Percentiles rank a stretch among this genome's conserved stretches.
Conservation (phyloP, 2,329 filamentous ascomycete genomes). For the Daldinia sp. region DNA sequence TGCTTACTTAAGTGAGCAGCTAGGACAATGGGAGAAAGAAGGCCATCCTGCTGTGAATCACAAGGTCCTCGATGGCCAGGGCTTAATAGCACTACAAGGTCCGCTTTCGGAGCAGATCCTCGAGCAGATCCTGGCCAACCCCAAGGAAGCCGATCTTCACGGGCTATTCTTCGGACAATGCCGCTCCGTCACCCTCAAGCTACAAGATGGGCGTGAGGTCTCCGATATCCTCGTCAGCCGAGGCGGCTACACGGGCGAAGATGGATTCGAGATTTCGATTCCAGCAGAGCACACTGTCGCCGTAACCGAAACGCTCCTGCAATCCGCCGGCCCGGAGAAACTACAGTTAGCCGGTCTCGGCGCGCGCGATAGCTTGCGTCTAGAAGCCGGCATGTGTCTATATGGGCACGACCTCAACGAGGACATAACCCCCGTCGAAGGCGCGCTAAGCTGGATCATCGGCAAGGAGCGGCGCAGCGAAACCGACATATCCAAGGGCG, state of each 20-base stretch:
- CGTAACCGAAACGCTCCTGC: slow-evolving; percentile 75
- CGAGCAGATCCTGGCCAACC: slow-evolving; percentile 64
- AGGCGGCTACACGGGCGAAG: slow-evolving; percentile 96
- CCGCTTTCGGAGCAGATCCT: slow-evolving; percentile 78
- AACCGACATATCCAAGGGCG: slow-evolving; percentile 55
- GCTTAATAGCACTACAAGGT: slow-evolving; percentile 89
- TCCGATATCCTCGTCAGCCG: slow-evolving; percentile 77
- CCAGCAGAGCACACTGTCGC: slow-evolving; percentile 69
- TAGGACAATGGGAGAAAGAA: slow-evolving; percentile 66
- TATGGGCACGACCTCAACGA: slow-evolving; percentile 98
- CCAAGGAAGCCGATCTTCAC: slow-evolving; percentile 63
- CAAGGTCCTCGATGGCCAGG: slow-evolving; percentile 75
- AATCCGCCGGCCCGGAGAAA: slow-evolving; percentile 64
- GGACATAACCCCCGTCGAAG: slow-evolving; percentile 67
- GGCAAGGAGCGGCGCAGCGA: slow-evolving; percentile 73
- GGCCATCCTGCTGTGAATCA: slow-evolving; percentile 67
- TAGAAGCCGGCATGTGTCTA: slow-evolving; percentile 99
- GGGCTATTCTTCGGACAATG: slow-evolving; percentile 84
- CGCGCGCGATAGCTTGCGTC: slow-evolving; percentile 87
- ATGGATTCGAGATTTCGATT: slow-evolving; percentile 96
- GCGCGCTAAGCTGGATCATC: slow-evolving; percentile 77
- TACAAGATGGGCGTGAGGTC: slow-evolving; percentile 59
- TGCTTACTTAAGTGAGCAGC: slow-evolving; percentile 75
- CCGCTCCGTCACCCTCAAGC: slow-evolving; percentile 69
- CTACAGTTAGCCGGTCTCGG: slow-evolving; percentile 87